Evolutionary conservation across 768 basidiomycete genomes (phyloP).

Genomic region (Auriculariales sp.): DNA sequence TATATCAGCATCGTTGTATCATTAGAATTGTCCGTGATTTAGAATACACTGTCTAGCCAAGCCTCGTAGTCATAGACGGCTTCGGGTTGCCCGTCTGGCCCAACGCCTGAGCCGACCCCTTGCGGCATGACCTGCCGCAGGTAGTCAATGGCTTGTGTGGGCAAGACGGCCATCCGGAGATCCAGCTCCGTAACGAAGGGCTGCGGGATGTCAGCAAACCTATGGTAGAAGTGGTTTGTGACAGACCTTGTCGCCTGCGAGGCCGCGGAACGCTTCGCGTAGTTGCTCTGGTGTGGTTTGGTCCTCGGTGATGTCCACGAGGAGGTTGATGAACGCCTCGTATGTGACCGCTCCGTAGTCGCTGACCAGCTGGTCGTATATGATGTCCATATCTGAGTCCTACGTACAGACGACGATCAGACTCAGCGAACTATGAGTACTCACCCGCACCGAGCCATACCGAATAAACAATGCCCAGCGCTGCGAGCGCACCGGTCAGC

Average conservation of each 20-base stretch:
- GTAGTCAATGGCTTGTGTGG: conserved; percentile 62
- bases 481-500: conserved; percentile 88
- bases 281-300: conserved; percentile 87
- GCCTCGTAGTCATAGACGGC: conserved; percentile 66
- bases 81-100: conserved; percentile 24
- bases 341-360: conserved; percentile 84
- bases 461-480: conserved; percentile 85
- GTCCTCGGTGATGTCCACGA: conserved; percentile 94
- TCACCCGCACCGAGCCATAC: conserved; percentile 22
- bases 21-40: neutral
- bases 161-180: conserved; percentile 69
- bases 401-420: conserved; percentile 12
- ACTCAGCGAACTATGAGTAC: neutral
- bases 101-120: neutral
- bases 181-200: conserved; percentile 90
- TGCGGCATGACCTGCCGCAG: conserved; percentile 69
- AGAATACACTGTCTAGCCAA: conserved; percentile 70
- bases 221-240: neutral
- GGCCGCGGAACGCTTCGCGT: conserved; percentile 82
- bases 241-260: conserved; percentile 76
- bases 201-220: conserved; percentile 23
- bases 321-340: conserved; percentile 85
- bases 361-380: conserved; percentile 63
- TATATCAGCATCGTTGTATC: too few species aligned
- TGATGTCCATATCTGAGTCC: conserved; percentile 79